These are phyloP conservation scores for Canna indica DNA, from an alignment of 176 grass and related monocot species.

Conservation along the genomic window DNA sequence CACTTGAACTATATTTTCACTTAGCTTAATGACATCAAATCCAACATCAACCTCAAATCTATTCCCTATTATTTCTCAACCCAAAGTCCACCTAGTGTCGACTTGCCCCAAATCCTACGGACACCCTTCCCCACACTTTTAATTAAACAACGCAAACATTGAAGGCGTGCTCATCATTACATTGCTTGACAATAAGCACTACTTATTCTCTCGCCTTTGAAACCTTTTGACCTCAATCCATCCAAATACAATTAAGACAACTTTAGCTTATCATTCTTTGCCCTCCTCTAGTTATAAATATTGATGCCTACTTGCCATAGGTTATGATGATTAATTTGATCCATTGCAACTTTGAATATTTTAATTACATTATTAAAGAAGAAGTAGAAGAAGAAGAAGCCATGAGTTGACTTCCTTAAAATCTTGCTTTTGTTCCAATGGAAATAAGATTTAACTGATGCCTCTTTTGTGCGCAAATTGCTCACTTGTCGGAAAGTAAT, in stretches of 20 bases:
- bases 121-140: background rate
- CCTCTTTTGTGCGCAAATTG: no score
- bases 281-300: background rate
- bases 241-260: background rate
- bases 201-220: background rate
- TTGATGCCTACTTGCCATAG: background rate
- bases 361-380: background rate
- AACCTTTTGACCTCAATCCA: background rate
- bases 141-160: background rate
- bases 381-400: background rate
- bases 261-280: background rate
- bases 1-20: no score
- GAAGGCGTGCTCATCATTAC: slow-evolving; percentile 15
- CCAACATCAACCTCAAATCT: no score
- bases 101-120: background rate
- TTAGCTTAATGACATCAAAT: no score
- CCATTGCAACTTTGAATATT: background rate
- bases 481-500: no score
- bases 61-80: no score
- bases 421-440: no score
- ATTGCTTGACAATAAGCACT: background rate
- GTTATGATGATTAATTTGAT: background rate
- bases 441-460: no score
- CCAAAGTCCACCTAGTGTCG: no score
- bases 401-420: background rate